A percentile compares a stretch with the other conserved stretches of the same genome.
These are phyloP conservation scores for Penicillium sclerotiorum DNA, from an alignment of 2,329 filamentous ascomycete genomes.

Conservation along the genomic window DNA sequence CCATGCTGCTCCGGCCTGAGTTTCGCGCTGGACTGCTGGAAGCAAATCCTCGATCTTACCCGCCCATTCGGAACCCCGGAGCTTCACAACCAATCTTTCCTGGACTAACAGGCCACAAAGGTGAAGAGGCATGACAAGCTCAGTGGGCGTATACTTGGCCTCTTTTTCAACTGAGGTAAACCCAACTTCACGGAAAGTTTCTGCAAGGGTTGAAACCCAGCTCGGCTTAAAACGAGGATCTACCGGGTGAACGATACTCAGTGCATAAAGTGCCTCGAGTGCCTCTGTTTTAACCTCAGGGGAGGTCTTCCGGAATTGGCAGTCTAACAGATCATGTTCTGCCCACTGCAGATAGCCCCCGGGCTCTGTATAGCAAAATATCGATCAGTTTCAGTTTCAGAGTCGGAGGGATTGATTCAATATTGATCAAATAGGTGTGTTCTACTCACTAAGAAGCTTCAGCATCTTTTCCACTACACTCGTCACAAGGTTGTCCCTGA, in stretches of 20 bases:
- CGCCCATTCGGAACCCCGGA: background rate
- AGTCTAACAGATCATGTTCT: background rate
- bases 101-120: background rate
- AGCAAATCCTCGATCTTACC: background rate
- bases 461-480: background rate
- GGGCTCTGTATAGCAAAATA: background rate
- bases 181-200: no score
- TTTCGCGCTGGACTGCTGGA: background rate
- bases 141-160: background rate
- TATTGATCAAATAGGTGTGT: background rate
- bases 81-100: background rate
- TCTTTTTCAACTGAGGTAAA: no score
- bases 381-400: background rate
- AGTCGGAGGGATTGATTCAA: background rate
- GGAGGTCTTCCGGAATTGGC: background rate
- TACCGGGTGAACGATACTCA: no score
- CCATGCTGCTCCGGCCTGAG: background rate
- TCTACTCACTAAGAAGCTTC: background rate
- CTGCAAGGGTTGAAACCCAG: no score
- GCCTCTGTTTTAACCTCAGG: background rate
- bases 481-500: background rate
- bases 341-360: conserved; percentile 1
- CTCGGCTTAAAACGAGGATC: no score
- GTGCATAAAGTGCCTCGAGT: no score
- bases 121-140: background rate